phyloP scores from a whole-genome alignment of 202 grass and related monocot species.

The Carex sylvatica region DNA sequence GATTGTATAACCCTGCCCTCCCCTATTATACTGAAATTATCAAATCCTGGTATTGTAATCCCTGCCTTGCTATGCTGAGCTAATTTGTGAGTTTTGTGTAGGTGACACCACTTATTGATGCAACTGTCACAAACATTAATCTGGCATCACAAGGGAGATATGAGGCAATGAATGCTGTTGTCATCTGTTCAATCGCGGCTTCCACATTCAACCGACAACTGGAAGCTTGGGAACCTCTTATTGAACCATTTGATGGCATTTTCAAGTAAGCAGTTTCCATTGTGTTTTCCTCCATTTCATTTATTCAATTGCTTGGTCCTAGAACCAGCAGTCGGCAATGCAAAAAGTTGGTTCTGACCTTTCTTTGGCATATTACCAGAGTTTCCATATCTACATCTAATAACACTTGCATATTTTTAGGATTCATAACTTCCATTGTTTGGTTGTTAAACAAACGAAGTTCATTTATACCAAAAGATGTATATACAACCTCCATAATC shows the following conservation, averaged over 20 bases:
- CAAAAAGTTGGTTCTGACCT: neutral
- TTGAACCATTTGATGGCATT: conserved; percentile 99
- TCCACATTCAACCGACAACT: conserved; percentile 97
- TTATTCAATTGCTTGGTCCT: neutral
- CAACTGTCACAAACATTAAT: conserved; percentile 83
- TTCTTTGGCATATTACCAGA: neutral
- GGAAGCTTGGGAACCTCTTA: conserved; percentile 93
- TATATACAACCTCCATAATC: neutral
- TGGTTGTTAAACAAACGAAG: neutral
- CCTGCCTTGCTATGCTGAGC: neutral
- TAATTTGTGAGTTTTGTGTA: conserved; percentile 27
- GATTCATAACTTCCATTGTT: neutral
- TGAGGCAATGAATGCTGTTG: conserved; percentile 85
- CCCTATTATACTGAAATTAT: neutral
- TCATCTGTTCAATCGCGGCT: conserved; percentile 89
- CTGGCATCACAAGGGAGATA: conserved; percentile 86
- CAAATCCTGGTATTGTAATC: neutral
- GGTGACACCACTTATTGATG: conserved; percentile 88
- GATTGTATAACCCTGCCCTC: neutral
- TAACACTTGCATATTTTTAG: neutral
- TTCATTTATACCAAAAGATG: neutral
- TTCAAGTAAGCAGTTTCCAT: conserved; percentile 68
- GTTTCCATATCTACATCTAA: neutral
- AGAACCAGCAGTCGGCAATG: neutral
- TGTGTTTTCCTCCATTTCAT: neutral